Evolutionary conservation across 2,329 filamentous ascomycete species (phyloP).

Genomic region (Fusarium nurragi): DNA sequence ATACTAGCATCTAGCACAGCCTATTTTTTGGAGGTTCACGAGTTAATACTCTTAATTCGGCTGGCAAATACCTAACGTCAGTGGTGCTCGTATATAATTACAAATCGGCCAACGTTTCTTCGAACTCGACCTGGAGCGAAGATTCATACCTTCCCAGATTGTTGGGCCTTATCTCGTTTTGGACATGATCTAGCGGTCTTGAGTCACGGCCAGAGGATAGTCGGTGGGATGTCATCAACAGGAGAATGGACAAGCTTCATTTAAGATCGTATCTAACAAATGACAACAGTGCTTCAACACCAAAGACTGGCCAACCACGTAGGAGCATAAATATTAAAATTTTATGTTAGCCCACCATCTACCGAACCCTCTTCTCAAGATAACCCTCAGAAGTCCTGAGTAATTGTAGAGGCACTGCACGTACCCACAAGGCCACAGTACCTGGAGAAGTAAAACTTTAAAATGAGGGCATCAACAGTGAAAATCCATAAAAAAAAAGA

Average conservation of each 20-base stretch:
- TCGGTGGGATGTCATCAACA: neutral
- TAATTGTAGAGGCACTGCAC: neutral
- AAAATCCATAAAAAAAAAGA: slow-evolving; percentile 17
- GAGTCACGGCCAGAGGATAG: neutral
- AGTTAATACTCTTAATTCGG: neutral
- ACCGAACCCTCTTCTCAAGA: neutral
- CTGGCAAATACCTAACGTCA: neutral
- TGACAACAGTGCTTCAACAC: neutral
- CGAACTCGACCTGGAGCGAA: neutral
- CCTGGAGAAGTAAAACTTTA: slow-evolving; percentile 6
- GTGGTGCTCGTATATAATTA: neutral
- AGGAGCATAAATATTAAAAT: too few relatives aligned
- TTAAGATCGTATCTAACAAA: neutral
- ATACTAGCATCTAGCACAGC: neutral
- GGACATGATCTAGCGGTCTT: neutral
- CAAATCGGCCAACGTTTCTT: neutral
- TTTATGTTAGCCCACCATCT: neutral
- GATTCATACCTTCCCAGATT: neutral
- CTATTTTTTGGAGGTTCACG: neutral
- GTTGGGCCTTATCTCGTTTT: neutral
- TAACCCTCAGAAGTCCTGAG: neutral
- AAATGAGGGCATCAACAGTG: slow-evolving; percentile 4
- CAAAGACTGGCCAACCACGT: neutral
- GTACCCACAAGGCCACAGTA: too few relatives aligned
- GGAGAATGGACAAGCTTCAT: neutral